phyloP scores from a whole-genome alignment of 1,139 yeast species.

The Diutina mesorugosa region DNA sequence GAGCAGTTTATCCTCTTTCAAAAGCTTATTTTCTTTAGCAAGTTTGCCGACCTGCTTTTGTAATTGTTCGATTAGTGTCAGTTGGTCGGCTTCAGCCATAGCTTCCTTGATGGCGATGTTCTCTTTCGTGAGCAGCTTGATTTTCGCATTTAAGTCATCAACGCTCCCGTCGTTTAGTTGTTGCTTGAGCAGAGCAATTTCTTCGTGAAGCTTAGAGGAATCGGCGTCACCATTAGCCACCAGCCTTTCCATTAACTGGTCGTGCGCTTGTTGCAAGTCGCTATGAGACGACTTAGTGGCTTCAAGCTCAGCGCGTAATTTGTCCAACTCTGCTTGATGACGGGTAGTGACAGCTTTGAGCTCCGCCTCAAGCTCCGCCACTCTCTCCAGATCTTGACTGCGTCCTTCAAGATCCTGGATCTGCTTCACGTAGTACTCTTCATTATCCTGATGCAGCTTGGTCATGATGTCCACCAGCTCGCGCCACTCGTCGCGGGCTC shows the following conservation, averaged over 20 bases:
- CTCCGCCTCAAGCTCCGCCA: not conserved
- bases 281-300: not conserved
- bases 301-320: not conserved
- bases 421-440: not conserved
- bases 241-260: not conserved
- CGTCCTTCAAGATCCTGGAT: not conserved
- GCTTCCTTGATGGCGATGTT: conserved; percentile 2
- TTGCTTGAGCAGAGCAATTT: not conserved
- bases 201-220: not conserved
- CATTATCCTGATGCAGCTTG: not conserved
- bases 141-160: not conserved
- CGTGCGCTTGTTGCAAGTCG: not conserved
- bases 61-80: not conserved
- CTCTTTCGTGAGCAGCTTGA: conserved; percentile 1
- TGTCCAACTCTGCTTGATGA: not conserved
- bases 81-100: conserved; percentile 1
- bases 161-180: not conserved
- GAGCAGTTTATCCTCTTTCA: not conserved
- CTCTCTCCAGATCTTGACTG: not conserved
- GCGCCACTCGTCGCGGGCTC: conserved; percentile 1
- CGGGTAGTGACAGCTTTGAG: not conserved
- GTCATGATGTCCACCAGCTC: conserved; percentile 1
- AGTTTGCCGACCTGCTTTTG: conserved; percentile 1
- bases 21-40: conserved; percentile 1
- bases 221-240: not conserved